A percentile compares a stretch with the other conserved stretches of the same genome.
Evolutionary conservation across 164 flowering plant genomes (phyloP).

Genomic region (Chimonanthus praecox): DNA sequence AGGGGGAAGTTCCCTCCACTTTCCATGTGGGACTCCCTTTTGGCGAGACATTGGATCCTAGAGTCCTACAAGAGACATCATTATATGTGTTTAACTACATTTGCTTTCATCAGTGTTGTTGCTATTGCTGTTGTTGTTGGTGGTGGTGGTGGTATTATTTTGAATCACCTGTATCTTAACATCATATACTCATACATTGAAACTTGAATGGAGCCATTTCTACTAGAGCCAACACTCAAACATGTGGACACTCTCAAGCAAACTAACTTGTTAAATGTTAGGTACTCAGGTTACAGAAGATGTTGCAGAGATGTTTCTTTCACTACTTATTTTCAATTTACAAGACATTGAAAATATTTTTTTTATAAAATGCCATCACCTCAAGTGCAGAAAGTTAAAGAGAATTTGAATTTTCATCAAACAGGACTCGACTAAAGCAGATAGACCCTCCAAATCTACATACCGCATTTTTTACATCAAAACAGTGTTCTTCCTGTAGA

Average conservation of each 20-base stretch:
- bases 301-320: neutral
- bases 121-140: too few species aligned
- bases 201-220: neutral
- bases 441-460: neutral
- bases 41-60: too few species aligned
- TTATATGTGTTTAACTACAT: too few species aligned
- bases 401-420: neutral
- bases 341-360: neutral
- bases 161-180: too few species aligned
- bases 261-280: neutral
- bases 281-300: neutral
- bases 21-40: too few species aligned
- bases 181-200: too few species aligned
- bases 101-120: too few species aligned
- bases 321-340: neutral
- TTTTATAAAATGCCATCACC: neutral
- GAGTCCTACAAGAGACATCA: too few species aligned
- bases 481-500: constrained; percentile 85
- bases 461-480: constrained; percentile 73
- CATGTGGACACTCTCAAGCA: neutral
- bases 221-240: neutral
- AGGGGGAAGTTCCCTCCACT: too few species aligned
- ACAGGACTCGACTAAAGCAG: neutral
- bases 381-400: neutral
- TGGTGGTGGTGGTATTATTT: too few species aligned